Evolutionary conservation across 345 rosid species (phyloP).

Genomic region (Passiflora organensis): DNA sequence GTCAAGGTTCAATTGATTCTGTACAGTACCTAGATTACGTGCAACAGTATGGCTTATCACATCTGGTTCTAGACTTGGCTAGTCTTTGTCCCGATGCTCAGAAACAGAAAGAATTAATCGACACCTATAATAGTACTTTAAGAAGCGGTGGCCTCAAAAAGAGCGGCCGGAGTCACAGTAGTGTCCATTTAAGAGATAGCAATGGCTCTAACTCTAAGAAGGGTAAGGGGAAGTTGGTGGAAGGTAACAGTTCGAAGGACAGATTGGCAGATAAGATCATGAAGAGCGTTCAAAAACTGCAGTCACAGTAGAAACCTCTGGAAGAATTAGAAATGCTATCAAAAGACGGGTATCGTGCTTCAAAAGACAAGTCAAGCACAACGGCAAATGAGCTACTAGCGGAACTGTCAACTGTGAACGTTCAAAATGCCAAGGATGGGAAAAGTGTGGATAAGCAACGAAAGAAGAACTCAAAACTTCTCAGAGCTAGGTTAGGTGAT

Average conservation of each 20-base stretch:
- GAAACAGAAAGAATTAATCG: conserved; percentile 83
- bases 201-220: conserved; percentile 25
- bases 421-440: conserved; percentile 22
- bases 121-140: conserved; percentile 47
- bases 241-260: conserved; percentile 33
- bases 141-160: conserved; percentile 25
- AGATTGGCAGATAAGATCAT: conserved; percentile 52
- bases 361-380: conserved; percentile 46
- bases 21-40: conserved; percentile 60
- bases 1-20: conserved; percentile 67
- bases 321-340: conserved; percentile 48
- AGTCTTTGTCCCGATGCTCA: conserved; percentile 72
- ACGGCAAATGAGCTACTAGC: conserved; percentile 23
- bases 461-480: conserved; percentile 81
- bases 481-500: conserved; percentile 66
- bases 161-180: conserved; percentile 22
- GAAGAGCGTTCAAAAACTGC: conserved; percentile 54
- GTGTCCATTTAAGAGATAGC: conserved; percentile 17
- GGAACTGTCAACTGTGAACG: conserved; percentile 25
- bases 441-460: conserved; percentile 46
- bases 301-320: conserved; percentile 37
- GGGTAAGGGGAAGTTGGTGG: conserved; percentile 38
- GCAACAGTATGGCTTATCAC: conserved; percentile 58
- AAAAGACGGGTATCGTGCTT: conserved; percentile 55
- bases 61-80: conserved; percentile 77